Base-by-base conservation (phyloP, 176 grass and related monocot species). In the Zizania latifolia region DNA sequence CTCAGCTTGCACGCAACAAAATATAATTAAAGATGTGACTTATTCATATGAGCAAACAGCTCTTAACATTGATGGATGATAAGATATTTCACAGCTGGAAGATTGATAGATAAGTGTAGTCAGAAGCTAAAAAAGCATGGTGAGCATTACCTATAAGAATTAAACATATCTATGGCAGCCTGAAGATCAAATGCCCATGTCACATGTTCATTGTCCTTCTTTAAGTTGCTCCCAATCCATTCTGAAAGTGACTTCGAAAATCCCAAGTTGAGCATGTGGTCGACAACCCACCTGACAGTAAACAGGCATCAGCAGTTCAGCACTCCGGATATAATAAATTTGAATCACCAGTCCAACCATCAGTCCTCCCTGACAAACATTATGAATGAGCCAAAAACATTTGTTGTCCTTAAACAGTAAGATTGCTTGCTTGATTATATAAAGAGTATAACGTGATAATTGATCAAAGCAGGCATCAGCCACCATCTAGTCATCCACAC, bases 181-280 rank as follows among this genome's bases (percentile, higher is more conserved):
- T 92, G 78, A 72, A 99, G 86, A 85, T 94, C 84, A 79, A 99
- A 99, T 58, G 86, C 85, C 95, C 95, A 99, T 10, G 77, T 81
- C 45, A 99, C 78, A 77, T 79, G 85, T 51, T 90, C 82, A 38
- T 82, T 90, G 22, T 75, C 85, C 33, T 90, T 94, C 54, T 88
- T 94, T 60, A 92, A 81, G 73, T 99, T 99, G 86, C 84, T 92
- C 33, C 91, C 95, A 31, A 99, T 94, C 95, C 95, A 99, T 70
- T 92, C 84, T 68, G 95, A 92, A 75, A 94, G 89, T 23, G 84
- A 76, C 43, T 92, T 94, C 6, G 95, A 99, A 86, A 99, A 94
- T 63, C 95, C 91, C 55, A 99, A 84, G 56, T 65, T 82, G 17
- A 90, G 39, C 91, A 99, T 94, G 70, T 99, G 95, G 15, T 99